These are phyloP conservation scores for Pseudozyma pruni DNA, from an alignment of 1,284 basidiomycete species.

Conservation along the genomic window DNA sequence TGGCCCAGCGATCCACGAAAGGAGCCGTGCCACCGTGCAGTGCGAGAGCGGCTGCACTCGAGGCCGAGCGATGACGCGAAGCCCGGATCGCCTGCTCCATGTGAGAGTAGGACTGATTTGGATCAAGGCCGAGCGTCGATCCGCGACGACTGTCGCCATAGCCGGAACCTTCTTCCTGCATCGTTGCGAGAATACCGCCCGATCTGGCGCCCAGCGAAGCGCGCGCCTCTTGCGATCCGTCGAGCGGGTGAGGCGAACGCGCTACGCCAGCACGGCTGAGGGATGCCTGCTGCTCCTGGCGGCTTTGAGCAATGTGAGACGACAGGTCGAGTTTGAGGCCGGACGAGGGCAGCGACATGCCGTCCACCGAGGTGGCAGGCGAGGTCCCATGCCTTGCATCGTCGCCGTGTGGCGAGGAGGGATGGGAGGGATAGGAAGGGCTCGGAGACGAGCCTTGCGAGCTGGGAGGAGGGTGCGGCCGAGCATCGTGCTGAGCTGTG, in stretches of 20 bases:
- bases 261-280: conserved; percentile 32
- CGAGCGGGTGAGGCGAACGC: conserved; percentile 37
- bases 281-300: conserved; percentile 34
- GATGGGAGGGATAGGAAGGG: conserved; percentile 30
- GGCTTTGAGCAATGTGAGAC: conserved; percentile 14
- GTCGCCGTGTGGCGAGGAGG: conserved; percentile 37
- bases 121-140: conserved; percentile 28
- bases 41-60: conserved; percentile 54
- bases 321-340: conserved; percentile 33
- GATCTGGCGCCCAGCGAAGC: conserved; percentile 24
- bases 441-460: conserved; percentile 29
- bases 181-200: conserved; percentile 35
- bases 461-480: conserved; percentile 8
- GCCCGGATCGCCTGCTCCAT: conserved; percentile 35
- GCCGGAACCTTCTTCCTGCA: conserved; percentile 39
- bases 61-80: conserved; percentile 48
- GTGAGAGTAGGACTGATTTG: conserved; percentile 13
- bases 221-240: conserved; percentile 24
- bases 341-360: conserved; percentile 12
- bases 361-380: conserved; percentile 36
- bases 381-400: conserved; percentile 38
- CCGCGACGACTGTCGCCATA: conserved; percentile 16
- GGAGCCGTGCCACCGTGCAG: conserved; percentile 31
- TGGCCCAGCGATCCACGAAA: conserved; percentile 33
- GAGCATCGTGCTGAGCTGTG: neutral